Conservation (phyloP, 441 rosid genomes). For the Mallotus repandus region DNA sequence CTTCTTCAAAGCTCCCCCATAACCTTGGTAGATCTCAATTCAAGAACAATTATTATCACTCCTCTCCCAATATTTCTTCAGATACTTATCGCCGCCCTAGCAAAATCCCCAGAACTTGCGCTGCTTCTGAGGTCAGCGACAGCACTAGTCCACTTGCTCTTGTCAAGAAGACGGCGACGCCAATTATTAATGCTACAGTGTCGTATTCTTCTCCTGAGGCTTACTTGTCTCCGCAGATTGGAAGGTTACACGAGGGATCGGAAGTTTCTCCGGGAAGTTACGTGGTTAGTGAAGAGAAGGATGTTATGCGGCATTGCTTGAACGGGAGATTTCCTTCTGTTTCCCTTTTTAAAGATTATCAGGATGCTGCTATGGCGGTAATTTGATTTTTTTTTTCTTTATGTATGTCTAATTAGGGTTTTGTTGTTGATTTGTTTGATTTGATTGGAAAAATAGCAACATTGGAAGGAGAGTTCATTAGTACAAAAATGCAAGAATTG, state of each 20-base stretch:
- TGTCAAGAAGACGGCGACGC: slow-evolving; percentile 33
- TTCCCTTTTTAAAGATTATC: slow-evolving; percentile 78
- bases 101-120: slow-evolving; percentile 51
- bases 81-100: slow-evolving; percentile 31
- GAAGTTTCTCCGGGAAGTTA: slow-evolving; percentile 41
- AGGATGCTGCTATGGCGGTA: slow-evolving; percentile 90
- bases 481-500: neutral
- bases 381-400: neutral
- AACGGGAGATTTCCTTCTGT: slow-evolving; percentile 79
- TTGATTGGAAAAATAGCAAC: too few relatives aligned
- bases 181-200: slow-evolving; percentile 21
- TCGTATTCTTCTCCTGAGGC: slow-evolving; percentile 47
- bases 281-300: slow-evolving; percentile 39
- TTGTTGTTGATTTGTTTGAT: too few relatives aligned
- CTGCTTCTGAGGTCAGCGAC: slow-evolving; percentile 44
- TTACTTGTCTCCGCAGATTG: slow-evolving; percentile 65
- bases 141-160: slow-evolving; percentile 50
- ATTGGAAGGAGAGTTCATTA: neutral
- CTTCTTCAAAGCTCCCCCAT: slow-evolving; percentile 43
- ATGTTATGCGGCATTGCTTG: slow-evolving; percentile 62
- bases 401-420: too few relatives aligned
- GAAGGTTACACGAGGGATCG: neutral
- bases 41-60: slow-evolving; percentile 26
- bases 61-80: slow-evolving; percentile 14
- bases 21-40: slow-evolving; percentile 22